phyloP scores from a whole-genome alignment of 805 yeast genomes.

The Komagataella mondaviorum region DNA sequence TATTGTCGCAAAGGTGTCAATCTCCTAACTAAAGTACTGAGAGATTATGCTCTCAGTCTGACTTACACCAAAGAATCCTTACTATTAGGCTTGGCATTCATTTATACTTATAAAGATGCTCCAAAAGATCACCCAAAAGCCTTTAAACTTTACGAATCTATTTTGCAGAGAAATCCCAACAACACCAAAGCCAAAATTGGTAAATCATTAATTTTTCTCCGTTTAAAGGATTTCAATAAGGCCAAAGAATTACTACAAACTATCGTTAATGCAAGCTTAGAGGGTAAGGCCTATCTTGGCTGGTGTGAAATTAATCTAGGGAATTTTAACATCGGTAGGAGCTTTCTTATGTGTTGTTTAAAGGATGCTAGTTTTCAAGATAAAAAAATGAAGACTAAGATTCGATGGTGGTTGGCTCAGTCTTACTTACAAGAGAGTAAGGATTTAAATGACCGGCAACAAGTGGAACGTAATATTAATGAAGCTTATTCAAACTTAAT shows the following conservation, averaged over 20 bases:
- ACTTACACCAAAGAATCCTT: constrained; percentile 42
- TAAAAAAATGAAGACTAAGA: constrained; percentile 41
- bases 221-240: constrained; percentile 38
- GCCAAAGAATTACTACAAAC: constrained; percentile 41
- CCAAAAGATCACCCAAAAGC: constrained; percentile 82
- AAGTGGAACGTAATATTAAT: constrained; percentile 17
- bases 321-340: constrained; percentile 36
- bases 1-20: constrained; percentile 48
- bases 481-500: constrained; percentile 46
- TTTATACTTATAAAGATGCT: constrained; percentile 76
- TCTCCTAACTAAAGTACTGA: constrained; percentile 31
- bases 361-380: constrained; percentile 31
- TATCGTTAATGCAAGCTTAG: constrained; percentile 36
- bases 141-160: constrained; percentile 49
- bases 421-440: constrained; percentile 26
- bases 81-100: constrained; percentile 53
- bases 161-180: constrained; percentile 26
- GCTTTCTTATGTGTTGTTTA: constrained; percentile 30
- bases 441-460: constrained; percentile 9
- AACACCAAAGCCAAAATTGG: constrained; percentile 64
- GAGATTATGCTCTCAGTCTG: constrained; percentile 32
- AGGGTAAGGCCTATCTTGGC: constrained; percentile 55
- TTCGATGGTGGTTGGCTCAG: constrained; percentile 65
- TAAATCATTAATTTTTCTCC: constrained; percentile 64
- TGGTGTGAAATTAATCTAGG: constrained; percentile 64